Conservation (phyloP, 2,329 filamentous ascomycete species). For the Zasmidium citrigriseum region DNA sequence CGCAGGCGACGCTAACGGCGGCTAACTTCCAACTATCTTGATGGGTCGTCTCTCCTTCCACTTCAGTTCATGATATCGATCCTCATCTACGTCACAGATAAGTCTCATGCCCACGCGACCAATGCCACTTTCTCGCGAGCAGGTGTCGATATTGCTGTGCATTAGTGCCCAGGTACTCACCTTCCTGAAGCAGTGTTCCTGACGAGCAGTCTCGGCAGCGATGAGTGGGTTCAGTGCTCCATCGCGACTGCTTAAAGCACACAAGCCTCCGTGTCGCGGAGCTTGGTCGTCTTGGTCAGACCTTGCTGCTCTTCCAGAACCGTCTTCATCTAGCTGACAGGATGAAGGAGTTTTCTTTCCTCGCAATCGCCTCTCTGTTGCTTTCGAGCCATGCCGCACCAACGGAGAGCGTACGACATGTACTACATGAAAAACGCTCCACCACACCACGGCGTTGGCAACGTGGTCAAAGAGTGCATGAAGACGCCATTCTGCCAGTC, state of each 20-base stretch:
- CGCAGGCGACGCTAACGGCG: too few species aligned
- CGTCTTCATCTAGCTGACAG: neutral
- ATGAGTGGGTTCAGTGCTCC: too few species aligned
- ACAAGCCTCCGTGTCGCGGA: neutral
- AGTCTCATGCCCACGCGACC: neutral
- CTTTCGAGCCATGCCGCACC: neutral
- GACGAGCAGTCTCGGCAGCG: neutral
- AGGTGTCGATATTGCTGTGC: neutral
- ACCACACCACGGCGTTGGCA: slow-evolving; percentile 28
- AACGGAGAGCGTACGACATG: slow-evolving; percentile 3
- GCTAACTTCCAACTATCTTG: too few species aligned
- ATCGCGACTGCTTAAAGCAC: neutral
- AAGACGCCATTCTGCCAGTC: slow-evolving; percentile 33
- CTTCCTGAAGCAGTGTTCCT: neutral
- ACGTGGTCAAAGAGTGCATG: slow-evolving; percentile 36
- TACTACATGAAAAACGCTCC: slow-evolving; percentile 20
- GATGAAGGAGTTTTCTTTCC: neutral
- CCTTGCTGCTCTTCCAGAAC: neutral
- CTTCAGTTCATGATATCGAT: neutral
- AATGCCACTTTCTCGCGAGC: neutral
- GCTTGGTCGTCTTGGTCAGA: neutral
- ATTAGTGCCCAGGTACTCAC: neutral
- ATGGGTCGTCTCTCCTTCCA: too few species aligned
- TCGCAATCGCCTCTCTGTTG: neutral
- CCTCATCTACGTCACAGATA: neutral